Conservation (phyloP, 2,329 filamentous ascomycete species). For the Westerdykella sp. region DNA sequence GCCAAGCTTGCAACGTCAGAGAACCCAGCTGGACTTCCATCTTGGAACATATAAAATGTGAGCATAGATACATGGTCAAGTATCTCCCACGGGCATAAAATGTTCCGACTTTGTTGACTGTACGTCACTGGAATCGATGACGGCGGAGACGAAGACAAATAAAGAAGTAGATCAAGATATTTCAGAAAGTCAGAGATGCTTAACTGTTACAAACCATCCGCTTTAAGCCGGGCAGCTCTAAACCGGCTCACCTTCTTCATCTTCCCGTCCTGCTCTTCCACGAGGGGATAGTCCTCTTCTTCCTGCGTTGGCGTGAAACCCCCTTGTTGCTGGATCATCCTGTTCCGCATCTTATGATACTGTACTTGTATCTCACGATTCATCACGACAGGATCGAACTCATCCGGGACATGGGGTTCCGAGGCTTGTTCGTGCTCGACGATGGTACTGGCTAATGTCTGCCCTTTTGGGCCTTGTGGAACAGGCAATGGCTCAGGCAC, state of each 20-base stretch:
- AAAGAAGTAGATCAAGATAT: not conserved
- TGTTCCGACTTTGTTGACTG: constrained; percentile 18
- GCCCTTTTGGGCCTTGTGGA: constrained; percentile 39
- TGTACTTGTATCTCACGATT: constrained; percentile 73
- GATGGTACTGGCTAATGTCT: constrained; percentile 54
- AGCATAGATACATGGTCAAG: constrained; percentile 28
- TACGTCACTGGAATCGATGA: not conserved
- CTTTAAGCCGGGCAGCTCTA: constrained; percentile 59
- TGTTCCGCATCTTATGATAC: constrained; percentile 76
- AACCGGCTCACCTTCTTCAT: constrained; percentile 64
- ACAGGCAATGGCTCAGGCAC: constrained; percentile 22
- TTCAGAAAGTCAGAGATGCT: not conserved
- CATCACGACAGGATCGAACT: constrained; percentile 63
- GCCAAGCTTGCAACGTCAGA: constrained; percentile 30
- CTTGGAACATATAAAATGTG: constrained; percentile 37
- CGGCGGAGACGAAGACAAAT: not conserved
- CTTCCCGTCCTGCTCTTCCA: constrained; percentile 58
- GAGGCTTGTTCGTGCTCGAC: constrained; percentile 45
- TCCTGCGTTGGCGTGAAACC: constrained; percentile 67
- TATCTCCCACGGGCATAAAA: constrained; percentile 36
- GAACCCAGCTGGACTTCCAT: constrained; percentile 21
- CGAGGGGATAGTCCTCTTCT: constrained; percentile 57
- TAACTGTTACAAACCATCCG: constrained; percentile 22
- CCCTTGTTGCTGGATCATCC: constrained; percentile 74
- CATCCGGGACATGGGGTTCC: constrained; percentile 38